phyloP scores from a whole-genome alignment of 495 filamentous ascomycete genomes.

The Letharia columbiana region DNA sequence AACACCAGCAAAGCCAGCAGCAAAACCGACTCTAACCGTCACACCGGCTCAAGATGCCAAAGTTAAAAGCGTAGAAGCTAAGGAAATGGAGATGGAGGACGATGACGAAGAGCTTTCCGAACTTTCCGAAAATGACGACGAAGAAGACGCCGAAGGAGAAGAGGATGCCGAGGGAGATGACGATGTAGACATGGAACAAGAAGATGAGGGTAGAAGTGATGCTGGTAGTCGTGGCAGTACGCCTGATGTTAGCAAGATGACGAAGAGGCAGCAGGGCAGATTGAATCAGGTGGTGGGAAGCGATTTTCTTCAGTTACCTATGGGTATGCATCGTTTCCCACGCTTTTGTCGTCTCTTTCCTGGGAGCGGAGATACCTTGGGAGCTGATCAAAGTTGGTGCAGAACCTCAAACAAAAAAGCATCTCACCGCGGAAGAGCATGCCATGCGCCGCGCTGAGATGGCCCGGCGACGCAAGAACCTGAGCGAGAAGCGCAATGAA shows the following conservation, averaged over 20 bases:
- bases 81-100: constrained; percentile 50
- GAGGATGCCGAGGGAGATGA: constrained; percentile 46
- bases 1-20: constrained; percentile 22
- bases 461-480: constrained; percentile 86
- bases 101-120: constrained; percentile 45
- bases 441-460: constrained; percentile 94
- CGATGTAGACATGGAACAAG: constrained; percentile 51
- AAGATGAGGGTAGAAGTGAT: constrained; percentile 51
- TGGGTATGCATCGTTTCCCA: constrained; percentile 43
- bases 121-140: constrained; percentile 43
- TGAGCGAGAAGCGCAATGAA: constrained; percentile 97
- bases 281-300: constrained; percentile 60
- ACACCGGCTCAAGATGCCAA: constrained; percentile 33
- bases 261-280: constrained; percentile 72
- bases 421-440: constrained; percentile 86
- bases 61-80: constrained; percentile 48
- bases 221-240: constrained; percentile 53
- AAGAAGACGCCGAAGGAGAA: constrained; percentile 43
- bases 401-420: constrained; percentile 92
- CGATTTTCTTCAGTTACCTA: constrained; percentile 77
- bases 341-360: neutral
- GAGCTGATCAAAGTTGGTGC: constrained; percentile 24
- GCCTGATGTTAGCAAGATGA: constrained; percentile 77
- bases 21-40: constrained; percentile 33
- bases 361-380: neutral